phyloP scores from a whole-genome alignment of 1,284 basidiomycete species.

The Ganoderma lucidum region DNA sequence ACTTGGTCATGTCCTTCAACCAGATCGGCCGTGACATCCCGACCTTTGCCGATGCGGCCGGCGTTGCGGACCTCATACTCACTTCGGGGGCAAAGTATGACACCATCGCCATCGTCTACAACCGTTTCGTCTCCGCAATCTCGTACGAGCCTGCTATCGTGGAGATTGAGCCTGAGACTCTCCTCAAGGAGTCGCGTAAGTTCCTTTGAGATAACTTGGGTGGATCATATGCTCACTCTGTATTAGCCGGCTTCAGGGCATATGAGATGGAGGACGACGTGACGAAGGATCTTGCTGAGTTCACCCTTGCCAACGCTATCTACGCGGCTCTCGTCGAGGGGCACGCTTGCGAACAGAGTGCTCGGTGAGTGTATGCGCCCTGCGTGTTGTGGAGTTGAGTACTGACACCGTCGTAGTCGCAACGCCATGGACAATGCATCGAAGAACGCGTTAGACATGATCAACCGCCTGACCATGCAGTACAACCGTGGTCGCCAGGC shows the following conservation, averaged over 20 bases:
- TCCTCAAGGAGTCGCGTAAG: constrained; percentile 81
- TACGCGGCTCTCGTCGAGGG: constrained; percentile 95
- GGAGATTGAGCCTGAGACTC: constrained; percentile 84
- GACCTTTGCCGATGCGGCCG: constrained; percentile 95
- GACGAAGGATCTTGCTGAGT: constrained; percentile 94
- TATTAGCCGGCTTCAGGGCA: constrained; percentile 81
- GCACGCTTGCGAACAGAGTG: constrained; percentile 94
- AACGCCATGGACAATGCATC: constrained; percentile 99
- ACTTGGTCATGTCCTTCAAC: constrained; percentile 92
- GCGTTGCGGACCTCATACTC: constrained; percentile 92
- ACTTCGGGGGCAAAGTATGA: constrained; percentile 91
- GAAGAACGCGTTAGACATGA: constrained; percentile 98
- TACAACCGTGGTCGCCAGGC: constrained; percentile 99
- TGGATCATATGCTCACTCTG: constrained; percentile 1
- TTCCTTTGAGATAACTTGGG: constrained; percentile 28
- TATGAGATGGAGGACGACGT: constrained; percentile 98
- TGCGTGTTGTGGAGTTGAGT: background rate
- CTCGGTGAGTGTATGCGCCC: constrained; percentile 62
- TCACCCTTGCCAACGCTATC: constrained; percentile 96
- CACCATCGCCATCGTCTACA: constrained; percentile 90
- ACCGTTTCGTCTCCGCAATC: constrained; percentile 95
- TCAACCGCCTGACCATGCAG: constrained; percentile 85
- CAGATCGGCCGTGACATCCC: constrained; percentile 98
- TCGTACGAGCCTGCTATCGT: constrained; percentile 87
- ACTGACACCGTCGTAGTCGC: constrained; percentile 57